Conservation (phyloP, 495 filamentous ascomycete genomes). For the Haplographium delicatum region DNA sequence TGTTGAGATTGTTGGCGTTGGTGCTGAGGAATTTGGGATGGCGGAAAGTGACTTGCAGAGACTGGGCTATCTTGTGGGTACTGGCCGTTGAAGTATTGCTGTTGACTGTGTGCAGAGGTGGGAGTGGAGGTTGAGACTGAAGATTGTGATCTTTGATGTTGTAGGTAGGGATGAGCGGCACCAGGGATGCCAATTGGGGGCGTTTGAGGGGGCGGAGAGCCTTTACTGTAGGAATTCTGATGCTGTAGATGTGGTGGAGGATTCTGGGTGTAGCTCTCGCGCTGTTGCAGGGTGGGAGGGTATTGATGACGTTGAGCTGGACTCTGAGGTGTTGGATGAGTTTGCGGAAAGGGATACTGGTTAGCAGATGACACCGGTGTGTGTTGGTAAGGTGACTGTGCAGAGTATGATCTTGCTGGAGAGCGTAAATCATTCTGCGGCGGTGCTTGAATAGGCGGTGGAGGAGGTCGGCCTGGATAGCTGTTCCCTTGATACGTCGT, state of each 20-base stretch:
- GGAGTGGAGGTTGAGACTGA: conserved; percentile 52
- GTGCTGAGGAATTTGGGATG: conserved; percentile 35
- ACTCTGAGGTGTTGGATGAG: conserved; percentile 38
- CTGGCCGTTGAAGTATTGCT: conserved; percentile 38
- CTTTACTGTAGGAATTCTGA: conserved; percentile 26
- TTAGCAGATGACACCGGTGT: conserved; percentile 24
- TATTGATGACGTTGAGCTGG: conserved; percentile 36
- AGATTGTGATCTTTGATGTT: conserved; percentile 40
- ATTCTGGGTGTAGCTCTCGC: conserved; percentile 38
- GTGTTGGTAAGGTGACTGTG: conserved; percentile 49
- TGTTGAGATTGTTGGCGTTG: conserved; percentile 41
- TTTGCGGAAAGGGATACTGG: conserved; percentile 48
- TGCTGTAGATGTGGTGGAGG: conserved; percentile 37
- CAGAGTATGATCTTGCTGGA: conserved; percentile 38
- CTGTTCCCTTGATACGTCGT: conserved; percentile 37
- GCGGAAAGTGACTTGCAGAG: conserved; percentile 37
- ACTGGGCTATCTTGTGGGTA: conserved; percentile 50
- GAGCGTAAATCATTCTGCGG: conserved; percentile 45
- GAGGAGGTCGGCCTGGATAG: conserved; percentile 43
- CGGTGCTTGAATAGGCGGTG: conserved; percentile 43
- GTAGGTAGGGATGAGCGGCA: conserved; percentile 34
- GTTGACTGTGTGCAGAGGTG: conserved; percentile 49
- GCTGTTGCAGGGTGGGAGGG: conserved; percentile 22
- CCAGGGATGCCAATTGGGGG: conserved; percentile 43
- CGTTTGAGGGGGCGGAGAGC: conserved; percentile 43